Evolutionary conservation across 2,329 filamentous ascomycete genomes (phyloP).

Genomic region (Botrytis galanthina): DNA sequence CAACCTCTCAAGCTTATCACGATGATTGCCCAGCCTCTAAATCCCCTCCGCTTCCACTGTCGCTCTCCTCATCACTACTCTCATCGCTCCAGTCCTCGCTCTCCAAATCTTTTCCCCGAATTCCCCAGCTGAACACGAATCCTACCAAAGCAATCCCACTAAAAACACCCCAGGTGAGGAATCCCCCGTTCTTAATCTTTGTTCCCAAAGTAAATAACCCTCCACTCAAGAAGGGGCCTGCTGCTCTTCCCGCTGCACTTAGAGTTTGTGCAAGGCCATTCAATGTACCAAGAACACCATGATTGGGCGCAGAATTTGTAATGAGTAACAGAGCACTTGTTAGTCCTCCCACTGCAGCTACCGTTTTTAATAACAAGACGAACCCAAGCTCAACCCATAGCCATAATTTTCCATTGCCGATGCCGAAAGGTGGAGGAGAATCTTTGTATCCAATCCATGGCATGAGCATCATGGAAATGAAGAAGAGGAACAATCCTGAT

Average conservation of each 20-base stretch:
- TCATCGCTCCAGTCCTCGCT: conserved; percentile 44
- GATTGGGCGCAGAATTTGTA: conserved; percentile 86
- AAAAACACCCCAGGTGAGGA: conserved; percentile 82
- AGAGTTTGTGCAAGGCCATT: conserved; percentile 94
- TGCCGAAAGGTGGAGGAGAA: conserved; percentile 52
- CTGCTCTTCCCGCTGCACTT: conserved; percentile 82
- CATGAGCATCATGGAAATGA: conserved; percentile 80
- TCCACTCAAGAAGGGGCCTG: conserved; percentile 85
- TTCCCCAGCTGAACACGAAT: conserved; percentile 75
- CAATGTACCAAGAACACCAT: conserved; percentile 80
- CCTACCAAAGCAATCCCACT: conserved; percentile 78
- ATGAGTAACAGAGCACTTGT: conserved; percentile 93
- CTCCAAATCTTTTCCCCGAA: conserved; percentile 62
- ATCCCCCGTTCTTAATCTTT: conserved; percentile 74
- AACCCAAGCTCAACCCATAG: conserved; percentile 78
- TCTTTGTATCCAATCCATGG: conserved; percentile 83
- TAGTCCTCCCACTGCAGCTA: conserved; percentile 85
- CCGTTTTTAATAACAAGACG: conserved; percentile 82
- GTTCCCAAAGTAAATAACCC: conserved; percentile 79
- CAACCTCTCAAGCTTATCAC: background rate
- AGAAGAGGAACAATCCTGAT: conserved; percentile 73
- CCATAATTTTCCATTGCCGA: conserved; percentile 64
- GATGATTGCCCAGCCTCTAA: background rate
- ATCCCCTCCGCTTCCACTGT: background rate
- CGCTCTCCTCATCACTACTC: conserved; percentile 31